Conservation (phyloP, 2,329 filamentous ascomycete genomes). For the Aspergillus novofumigatus region DNA sequence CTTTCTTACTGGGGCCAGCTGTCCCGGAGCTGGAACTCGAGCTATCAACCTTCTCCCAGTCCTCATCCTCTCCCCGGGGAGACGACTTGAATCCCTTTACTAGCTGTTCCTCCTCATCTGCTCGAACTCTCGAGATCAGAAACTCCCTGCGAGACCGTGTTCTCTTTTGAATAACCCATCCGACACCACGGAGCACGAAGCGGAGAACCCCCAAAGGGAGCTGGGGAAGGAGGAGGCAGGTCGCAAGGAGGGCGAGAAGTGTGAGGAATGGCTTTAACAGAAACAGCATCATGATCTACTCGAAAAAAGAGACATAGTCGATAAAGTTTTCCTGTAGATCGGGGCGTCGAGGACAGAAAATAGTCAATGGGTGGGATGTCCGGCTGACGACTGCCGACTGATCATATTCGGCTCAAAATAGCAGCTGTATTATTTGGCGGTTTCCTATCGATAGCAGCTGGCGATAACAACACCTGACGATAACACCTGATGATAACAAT, state of each 20-base stretch:
- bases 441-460: conserved; percentile 13
- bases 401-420: background rate
- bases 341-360: background rate
- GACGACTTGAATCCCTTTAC: conserved; percentile 24
- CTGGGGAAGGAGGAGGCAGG: conserved; percentile 32
- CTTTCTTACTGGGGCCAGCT: conserved; percentile 39
- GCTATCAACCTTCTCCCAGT: conserved; percentile 66
- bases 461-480: background rate
- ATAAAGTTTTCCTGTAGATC: background rate
- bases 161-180: conserved; percentile 60
- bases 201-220: conserved; percentile 31
- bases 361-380: background rate
- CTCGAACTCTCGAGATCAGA: conserved; percentile 47
- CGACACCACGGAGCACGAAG: conserved; percentile 43
- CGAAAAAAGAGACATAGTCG: conserved; percentile 16
- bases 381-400: background rate
- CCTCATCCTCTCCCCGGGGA: conserved; percentile 51
- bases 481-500: background rate
- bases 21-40: conserved; percentile 46
- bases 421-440: conserved; percentile 5
- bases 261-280: conserved; percentile 29
- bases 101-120: conserved; percentile 38
- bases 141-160: conserved; percentile 59
- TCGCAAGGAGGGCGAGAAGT: conserved; percentile 30
- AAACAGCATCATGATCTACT: conserved; percentile 29